Conservation (phyloP, 169 alveolate genomes). For the Cryptosporidium canis region DNA sequence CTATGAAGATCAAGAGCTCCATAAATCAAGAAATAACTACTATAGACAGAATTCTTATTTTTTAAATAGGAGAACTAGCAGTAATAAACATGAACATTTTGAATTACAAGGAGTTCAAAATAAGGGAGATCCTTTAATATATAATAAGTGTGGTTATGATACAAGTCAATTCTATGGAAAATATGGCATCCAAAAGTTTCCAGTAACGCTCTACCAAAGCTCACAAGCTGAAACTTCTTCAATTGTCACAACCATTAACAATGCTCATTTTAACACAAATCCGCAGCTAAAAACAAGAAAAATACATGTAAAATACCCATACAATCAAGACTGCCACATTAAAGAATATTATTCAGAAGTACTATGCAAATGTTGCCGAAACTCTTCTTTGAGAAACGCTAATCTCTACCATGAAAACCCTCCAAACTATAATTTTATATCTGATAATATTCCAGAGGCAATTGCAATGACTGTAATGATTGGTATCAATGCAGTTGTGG, state of each 20-base stretch:
- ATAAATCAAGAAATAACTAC: not conserved
- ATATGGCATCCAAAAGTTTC: not conserved
- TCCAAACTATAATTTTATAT: slow-evolving; percentile 24
- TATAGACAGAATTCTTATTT: not conserved
- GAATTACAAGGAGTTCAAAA: not conserved
- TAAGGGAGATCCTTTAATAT: not conserved
- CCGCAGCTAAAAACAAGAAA: not conserved
- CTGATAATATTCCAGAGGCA: slow-evolving; percentile 20
- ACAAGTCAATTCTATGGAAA: not conserved
- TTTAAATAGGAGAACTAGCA: not conserved
- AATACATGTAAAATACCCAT: not conserved
- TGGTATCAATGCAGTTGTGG: slow-evolving; percentile 54
- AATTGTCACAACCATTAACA: not conserved
- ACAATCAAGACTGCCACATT: not conserved
- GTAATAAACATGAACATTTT: not conserved
- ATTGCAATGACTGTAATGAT: slow-evolving; percentile 41
- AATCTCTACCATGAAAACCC: not conserved
- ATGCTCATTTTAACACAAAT: not conserved
- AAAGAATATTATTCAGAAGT: not conserved
- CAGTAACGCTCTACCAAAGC: not conserved
- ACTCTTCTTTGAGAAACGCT: not conserved
- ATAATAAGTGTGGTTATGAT: not conserved
- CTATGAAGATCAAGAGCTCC: not conserved
- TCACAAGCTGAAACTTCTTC: not conserved
- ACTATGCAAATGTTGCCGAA: not conserved